Evolutionary conservation across 129 eudicot genomes (phyloP).

Genomic region (Apium graveolens): DNA sequence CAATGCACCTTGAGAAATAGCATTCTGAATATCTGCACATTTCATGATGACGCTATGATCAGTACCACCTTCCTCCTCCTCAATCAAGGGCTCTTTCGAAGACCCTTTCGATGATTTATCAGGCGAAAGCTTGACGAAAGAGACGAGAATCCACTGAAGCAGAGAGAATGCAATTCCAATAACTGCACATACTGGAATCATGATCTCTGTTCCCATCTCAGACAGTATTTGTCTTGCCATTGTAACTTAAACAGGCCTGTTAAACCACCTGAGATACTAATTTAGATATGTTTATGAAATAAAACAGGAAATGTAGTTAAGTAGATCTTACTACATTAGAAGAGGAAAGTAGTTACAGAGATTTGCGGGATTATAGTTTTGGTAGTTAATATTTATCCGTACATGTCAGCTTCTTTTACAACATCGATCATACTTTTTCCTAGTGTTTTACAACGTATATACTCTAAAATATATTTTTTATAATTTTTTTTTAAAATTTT

Average conservation of each 20-base stretch:
- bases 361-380: neutral
- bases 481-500: too few species aligned
- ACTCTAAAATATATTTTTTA: too few species aligned
- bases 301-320: neutral
- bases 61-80: conserved; percentile 35
- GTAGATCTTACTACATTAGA: neutral
- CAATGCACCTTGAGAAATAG: conserved; percentile 31
- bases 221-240: conserved; percentile 27
- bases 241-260: neutral
- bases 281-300: too few species aligned
- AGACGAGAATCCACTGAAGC: conserved; percentile 38
- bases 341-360: neutral
- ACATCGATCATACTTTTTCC: too few species aligned
- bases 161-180: conserved; percentile 42
- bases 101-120: neutral
- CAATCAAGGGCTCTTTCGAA: conserved; percentile 20
- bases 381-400: neutral
- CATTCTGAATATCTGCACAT: conserved; percentile 32
- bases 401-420: too few species aligned
- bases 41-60: conserved; percentile 22
- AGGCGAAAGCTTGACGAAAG: conserved; percentile 32
- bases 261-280: neutral
- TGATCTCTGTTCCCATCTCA: conserved; percentile 37
- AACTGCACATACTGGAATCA: conserved; percentile 41
- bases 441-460: too few species aligned